Conservation (phyloP, 768 basidiomycete genomes). For the Cystofilobasidium bisporidii region DNA sequence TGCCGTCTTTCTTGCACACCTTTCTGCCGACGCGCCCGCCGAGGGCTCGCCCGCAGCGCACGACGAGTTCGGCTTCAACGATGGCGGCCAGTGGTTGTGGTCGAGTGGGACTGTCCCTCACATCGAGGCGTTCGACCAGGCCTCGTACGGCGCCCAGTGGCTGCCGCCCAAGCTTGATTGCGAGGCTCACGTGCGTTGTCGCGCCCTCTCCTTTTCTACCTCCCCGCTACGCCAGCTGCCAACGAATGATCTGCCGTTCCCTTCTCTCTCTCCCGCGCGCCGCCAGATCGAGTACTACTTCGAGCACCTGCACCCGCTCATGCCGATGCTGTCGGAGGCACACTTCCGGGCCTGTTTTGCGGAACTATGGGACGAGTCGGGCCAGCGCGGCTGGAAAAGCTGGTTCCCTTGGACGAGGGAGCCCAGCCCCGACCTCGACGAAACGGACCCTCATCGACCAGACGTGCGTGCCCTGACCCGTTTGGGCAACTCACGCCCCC, state of each 20-base stretch:
- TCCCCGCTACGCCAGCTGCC: too few relatives aligned
- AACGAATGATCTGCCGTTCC: too few relatives aligned
- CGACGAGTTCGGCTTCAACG: background rate
- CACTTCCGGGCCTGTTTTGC: background rate
- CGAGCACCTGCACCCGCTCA: conserved; percentile 6
- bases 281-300: conserved; percentile 19
- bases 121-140: background rate
- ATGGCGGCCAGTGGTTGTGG: background rate
- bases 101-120: background rate
- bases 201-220: too few relatives aligned
- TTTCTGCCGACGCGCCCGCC: background rate
- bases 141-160: background rate
- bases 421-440: background rate
- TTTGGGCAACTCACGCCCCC: background rate
- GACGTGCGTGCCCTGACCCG: background rate
- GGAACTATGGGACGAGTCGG: background rate
- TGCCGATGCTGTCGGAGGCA: conserved; percentile 8
- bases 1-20: background rate
- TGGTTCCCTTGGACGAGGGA: background rate
- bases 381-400: background rate
- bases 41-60: background rate
- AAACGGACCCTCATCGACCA: background rate
- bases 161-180: background rate
- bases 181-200: background rate
- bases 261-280: background rate